Conservation (phyloP, 169 alveolate species). For the Plasmodium gaboni region DNA sequence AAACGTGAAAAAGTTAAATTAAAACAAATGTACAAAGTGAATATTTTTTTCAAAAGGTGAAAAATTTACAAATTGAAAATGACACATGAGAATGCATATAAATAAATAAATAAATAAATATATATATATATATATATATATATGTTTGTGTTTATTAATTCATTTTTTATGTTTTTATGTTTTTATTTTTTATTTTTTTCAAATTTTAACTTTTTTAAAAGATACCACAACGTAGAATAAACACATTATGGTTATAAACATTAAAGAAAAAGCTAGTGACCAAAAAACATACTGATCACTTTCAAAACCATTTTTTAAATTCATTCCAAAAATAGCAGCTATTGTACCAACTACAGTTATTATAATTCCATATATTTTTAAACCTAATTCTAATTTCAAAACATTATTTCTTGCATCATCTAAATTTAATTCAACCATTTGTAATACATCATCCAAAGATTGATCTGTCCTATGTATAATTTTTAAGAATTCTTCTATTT, state of each 20-base stretch:
- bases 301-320: conserved; percentile 85
- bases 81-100: conserved; percentile 7
- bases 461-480: conserved; percentile 81
- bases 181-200: background rate
- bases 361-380: conserved; percentile 85
- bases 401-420: conserved; percentile 86
- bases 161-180: background rate
- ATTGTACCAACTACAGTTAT: conserved; percentile 86
- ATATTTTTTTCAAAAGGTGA: too few relatives aligned
- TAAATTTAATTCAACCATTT: conserved; percentile 86
- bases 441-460: conserved; percentile 87
- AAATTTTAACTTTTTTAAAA: conserved; percentile 59
- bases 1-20: too few relatives aligned
- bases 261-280: conserved; percentile 81
- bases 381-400: conserved; percentile 85
- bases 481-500: conserved; percentile 84
- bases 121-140: conserved; percentile 2
- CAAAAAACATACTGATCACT: conserved; percentile 80
- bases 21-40: too few relatives aligned
- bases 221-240: conserved; percentile 49
- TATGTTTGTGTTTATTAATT: background rate
- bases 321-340: conserved; percentile 89
- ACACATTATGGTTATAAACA: conserved; percentile 75
- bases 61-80: background rate
- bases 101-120: background rate